Evolutionary conservation across 345 rosid species (phyloP), one percentile per base, ranked within the genome.

Genomic region (Salix suchowensis): DNA sequence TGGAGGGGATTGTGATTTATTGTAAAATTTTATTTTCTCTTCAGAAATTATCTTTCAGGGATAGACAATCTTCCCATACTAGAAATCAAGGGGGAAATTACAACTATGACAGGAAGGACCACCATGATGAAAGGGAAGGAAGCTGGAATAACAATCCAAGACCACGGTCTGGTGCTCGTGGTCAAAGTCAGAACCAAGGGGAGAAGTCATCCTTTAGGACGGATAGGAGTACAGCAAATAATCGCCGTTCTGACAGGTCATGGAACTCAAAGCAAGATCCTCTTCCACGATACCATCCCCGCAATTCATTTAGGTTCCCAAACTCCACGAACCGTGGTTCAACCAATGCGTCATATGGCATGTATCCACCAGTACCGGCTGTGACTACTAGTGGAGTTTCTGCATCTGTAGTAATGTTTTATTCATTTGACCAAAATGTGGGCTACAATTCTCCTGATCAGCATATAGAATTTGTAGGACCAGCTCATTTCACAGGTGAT

Each of bases 51-150:
- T 77, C 93, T 58, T 75, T 77, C 4, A 84, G 91, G 82, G 94
- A 89, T 58, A 86, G 93, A 71, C 89, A 89, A 48, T 69, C 90
- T 21, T 69, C 94, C 65, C 85, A 78, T 65, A 75, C 79, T 76
- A 89, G 97, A 78, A 85, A 89, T 24, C 64, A 23, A 9, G 24
- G 64, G 78, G 94, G 92, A 55, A 92, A 86, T 72, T 87, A 90
- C 79, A 86, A 79, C 78, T 84, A 85, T 44, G 92, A 92, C 71
- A 87, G 94, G 87, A 86, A 77, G 76, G 94, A 89, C 68, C 87
- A 90, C 76, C 88, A 86, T 70, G 85, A 84, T n/a, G 89, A 92
- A 37, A 87, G 96, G 84, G 97, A 92, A 77, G 91, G 92, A 71
- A 91, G 77, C 80, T 89, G 95, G 98, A 89, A 85, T 73, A 65